Percentiles rank a stretch among this genome's conserved stretches.
Conservation (phyloP, 2,329 filamentous ascomycete species). For the Cladosporium phlei region DNA sequence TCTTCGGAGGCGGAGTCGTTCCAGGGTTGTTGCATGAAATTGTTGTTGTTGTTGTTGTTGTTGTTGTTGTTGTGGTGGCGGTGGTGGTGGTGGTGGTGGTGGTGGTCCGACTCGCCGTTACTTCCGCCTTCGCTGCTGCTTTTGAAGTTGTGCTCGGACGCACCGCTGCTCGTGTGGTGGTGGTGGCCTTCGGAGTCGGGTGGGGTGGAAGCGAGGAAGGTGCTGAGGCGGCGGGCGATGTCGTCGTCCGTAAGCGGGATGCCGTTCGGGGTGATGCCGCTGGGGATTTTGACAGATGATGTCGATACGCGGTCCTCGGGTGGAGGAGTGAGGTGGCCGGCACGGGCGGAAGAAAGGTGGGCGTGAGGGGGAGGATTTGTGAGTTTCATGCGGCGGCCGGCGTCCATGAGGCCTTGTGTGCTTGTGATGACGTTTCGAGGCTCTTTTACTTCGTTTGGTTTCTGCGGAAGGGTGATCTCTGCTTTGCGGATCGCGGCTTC, state of each 20-base stretch:
- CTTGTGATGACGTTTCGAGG: conserved; percentile 34
- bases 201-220: conserved; percentile 48
- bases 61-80: neutral
- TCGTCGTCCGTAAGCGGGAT: conserved; percentile 40
- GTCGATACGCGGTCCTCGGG: conserved; percentile 21
- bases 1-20: conserved; percentile 1
- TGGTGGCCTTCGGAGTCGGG: conserved; percentile 36
- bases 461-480: conserved; percentile 62
- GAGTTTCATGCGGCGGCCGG: conserved; percentile 39
- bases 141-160: conserved; percentile 15
- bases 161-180: neutral
- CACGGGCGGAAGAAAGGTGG: neutral
- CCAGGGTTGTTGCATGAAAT: neutral
- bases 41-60: neutral
- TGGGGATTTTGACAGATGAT: neutral
- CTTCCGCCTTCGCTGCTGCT: conserved; percentile 13
- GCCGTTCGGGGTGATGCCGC: conserved; percentile 11
- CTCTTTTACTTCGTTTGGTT: conserved; percentile 28
- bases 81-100: neutral
- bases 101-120: conserved; percentile 10
- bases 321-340: conserved; percentile 29
- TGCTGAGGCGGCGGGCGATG: conserved; percentile 44
- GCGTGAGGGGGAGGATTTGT: conserved; percentile 11
- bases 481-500: conserved; percentile 86
- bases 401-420: conserved; percentile 45